Conservation (phyloP, 176 grass and related monocot genomes). For the Triticum monococcum region DNA sequence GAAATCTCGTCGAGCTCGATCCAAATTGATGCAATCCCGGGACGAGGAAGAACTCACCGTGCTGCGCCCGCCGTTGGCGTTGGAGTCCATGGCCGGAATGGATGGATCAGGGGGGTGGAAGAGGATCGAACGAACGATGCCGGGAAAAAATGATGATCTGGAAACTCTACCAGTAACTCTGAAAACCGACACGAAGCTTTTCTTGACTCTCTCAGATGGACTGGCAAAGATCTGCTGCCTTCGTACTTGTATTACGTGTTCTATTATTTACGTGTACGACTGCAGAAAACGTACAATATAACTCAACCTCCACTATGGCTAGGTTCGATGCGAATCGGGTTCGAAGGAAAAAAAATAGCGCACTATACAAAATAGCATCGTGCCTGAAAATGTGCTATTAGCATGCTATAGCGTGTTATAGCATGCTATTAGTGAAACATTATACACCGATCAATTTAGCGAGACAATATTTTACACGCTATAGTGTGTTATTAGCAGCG, state of each 20-base stretch:
- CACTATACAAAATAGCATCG: too few species aligned
- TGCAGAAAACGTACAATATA: neutral
- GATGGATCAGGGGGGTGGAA: slow-evolving; percentile 6
- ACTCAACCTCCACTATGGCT: too few species aligned
- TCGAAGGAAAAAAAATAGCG: too few species aligned
- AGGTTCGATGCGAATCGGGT: too few species aligned
- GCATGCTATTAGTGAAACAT: too few species aligned
- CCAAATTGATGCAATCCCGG: neutral
- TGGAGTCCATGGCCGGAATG: slow-evolving; percentile 46
- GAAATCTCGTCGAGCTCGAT: neutral
- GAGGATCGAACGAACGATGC: neutral
- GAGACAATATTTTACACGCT: too few species aligned
- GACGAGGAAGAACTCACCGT: slow-evolving; percentile 39
- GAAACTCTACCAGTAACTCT: neutral
- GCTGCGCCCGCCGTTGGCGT: slow-evolving; percentile 41
- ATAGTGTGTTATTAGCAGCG: too few species aligned
- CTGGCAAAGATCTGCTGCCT: neutral
- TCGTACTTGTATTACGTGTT: neutral
- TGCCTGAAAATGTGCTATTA: too few species aligned
- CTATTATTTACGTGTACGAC: fast-evolving
- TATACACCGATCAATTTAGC: too few species aligned
- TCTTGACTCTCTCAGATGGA: neutral
- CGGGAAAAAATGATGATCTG: slow-evolving; percentile 1
- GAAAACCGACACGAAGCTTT: neutral
- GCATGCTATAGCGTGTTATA: too few species aligned